Evolutionary conservation across 2,329 filamentous ascomycete genomes (phyloP).

Genomic region (Phialocephala subalpina): DNA sequence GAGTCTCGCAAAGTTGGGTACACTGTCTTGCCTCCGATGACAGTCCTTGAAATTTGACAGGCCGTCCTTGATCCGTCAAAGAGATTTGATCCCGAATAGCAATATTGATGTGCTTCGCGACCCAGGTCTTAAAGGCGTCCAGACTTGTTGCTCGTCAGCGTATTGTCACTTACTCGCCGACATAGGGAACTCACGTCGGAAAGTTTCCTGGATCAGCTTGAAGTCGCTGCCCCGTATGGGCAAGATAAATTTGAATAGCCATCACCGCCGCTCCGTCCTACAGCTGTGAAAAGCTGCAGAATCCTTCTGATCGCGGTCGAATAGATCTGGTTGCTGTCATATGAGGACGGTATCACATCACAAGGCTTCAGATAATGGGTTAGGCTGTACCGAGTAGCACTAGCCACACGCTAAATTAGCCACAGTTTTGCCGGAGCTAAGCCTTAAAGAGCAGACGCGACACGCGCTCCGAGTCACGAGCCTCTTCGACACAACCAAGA

Average conservation of each 20-base stretch:
- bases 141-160: slow-evolving; percentile 59
- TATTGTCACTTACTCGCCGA: not conserved
- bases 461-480: not conserved
- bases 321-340: slow-evolving; percentile 27
- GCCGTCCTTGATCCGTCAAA: slow-evolving; percentile 77
- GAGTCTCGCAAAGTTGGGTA: not conserved
- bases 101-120: slow-evolving; percentile 78
- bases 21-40: slow-evolving; percentile 72
- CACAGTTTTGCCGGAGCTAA: not conserved
- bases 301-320: slow-evolving; percentile 26
- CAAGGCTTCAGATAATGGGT: slow-evolving; percentile 30
- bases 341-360: slow-evolving; percentile 31
- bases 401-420: not conserved
- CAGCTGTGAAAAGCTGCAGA: slow-evolving; percentile 39
- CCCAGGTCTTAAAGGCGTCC: slow-evolving; percentile 85
- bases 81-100: slow-evolving; percentile 82
- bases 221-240: slow-evolving; percentile 90
- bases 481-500: not conserved
- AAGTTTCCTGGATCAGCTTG: slow-evolving; percentile 79
- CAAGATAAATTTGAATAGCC: slow-evolving; percentile 90
- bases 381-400: slow-evolving; percentile 19
- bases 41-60: slow-evolving; percentile 67
- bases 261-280: slow-evolving; percentile 60
- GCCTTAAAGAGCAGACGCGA: not conserved
- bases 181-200: slow-evolving; percentile 65